These are phyloP conservation scores for Luffa acutangula DNA, from an alignment of 306 rosid species.

Conservation along the genomic window DNA sequence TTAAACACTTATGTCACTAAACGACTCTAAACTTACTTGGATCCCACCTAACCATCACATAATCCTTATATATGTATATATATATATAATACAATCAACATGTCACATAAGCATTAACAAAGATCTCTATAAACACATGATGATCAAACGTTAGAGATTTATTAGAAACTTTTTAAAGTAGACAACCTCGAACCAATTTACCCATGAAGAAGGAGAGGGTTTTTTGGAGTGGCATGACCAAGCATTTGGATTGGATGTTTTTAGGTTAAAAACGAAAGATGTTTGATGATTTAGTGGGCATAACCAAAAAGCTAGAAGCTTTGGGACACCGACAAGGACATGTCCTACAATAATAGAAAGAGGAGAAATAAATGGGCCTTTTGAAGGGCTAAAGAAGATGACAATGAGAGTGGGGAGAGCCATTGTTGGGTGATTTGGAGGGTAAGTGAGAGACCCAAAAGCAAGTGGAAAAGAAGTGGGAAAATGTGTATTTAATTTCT, in stretches of 20 bases:
- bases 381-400: neutral
- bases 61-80: no score
- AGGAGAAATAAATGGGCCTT: neutral
- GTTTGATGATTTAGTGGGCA: neutral
- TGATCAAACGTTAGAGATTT: neutral
- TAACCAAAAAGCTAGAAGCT: neutral
- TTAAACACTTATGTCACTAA: no score
- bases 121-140: neutral
- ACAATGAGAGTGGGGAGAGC: neutral
- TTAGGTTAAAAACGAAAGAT: neutral
- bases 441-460: neutral
- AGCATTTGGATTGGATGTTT: neutral
- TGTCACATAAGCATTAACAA: neutral
- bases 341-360: neutral
- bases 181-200: no score
- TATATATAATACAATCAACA: no score
- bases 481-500: no score
- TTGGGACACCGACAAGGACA: neutral
- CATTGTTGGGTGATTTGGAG: neutral
- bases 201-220: neutral
- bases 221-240: neutral
- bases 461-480: neutral
- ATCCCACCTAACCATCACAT: no score
- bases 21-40: no score
- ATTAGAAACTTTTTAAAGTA: neutral